phyloP scores from a whole-genome alignment of 2,329 filamentous ascomycete genomes.

The Aspergillus pseudoterreus region DNA sequence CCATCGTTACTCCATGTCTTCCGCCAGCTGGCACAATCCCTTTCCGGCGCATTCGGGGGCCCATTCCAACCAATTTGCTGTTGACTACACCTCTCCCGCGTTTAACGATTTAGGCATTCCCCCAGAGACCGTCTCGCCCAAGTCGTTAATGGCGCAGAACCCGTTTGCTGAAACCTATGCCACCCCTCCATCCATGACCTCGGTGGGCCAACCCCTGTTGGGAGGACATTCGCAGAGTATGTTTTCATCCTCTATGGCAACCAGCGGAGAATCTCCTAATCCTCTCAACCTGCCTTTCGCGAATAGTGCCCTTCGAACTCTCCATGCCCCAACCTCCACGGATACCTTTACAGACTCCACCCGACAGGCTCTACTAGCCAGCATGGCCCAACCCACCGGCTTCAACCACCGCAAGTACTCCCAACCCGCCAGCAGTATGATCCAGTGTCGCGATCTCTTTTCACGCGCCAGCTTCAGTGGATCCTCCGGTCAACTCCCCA shows the following conservation, averaged over 20 bases:
- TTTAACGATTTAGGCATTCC: constrained; percentile 73
- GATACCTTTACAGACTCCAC: constrained; percentile 66
- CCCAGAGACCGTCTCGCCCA: constrained; percentile 71
- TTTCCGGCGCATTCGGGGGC: constrained; percentile 68
- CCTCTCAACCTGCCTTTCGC: constrained; percentile 45
- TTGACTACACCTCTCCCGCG: constrained; percentile 70
- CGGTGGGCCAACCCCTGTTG: constrained; percentile 69
- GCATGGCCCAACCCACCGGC: constrained; percentile 57
- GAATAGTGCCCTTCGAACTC: constrained; percentile 62
- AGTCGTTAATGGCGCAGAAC: constrained; percentile 67
- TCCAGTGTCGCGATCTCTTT: constrained; percentile 34
- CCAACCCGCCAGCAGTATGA: constrained; percentile 53
- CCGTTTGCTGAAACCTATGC: constrained; percentile 69
- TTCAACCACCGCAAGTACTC: constrained; percentile 58
- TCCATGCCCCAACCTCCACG: constrained; percentile 58
- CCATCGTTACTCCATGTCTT: constrained; percentile 57
- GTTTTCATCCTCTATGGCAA: constrained; percentile 44
- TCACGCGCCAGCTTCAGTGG: constrained; percentile 34
- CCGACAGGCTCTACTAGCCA: constrained; percentile 59
- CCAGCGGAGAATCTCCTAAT: constrained; percentile 45
- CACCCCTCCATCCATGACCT: constrained; percentile 70
- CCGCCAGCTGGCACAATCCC: constrained; percentile 63
- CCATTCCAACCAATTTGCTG: constrained; percentile 62
- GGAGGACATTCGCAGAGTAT: constrained; percentile 57
- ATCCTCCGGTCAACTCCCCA: constrained; percentile 60